Percentiles rank a stretch among this genome's conserved stretches.
These are phyloP conservation scores for Jackrogersella multiformis DNA, from an alignment of 495 filamentous ascomycete genomes.

Conservation along the genomic window DNA sequence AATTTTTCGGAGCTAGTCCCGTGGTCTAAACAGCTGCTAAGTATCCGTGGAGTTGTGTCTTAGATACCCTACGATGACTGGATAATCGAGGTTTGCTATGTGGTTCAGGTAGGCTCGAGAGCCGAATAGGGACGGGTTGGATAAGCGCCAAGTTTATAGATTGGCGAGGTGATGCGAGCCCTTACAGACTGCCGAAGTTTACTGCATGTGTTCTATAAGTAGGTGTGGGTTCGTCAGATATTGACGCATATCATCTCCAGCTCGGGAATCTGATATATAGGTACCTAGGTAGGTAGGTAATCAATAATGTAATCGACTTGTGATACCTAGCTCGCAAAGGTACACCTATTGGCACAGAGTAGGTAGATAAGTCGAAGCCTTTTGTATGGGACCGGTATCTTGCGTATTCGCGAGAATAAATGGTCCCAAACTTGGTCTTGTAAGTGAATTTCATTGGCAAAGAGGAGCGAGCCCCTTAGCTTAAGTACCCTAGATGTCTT, in stretches of 20 bases:
- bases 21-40: no score
- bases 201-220: neutral
- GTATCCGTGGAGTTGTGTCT: neutral
- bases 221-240: neutral
- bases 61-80: neutral
- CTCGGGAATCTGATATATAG: neutral
- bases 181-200: neutral
- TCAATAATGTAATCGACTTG: neutral
- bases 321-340: neutral
- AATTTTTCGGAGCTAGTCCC: no score
- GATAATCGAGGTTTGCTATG: neutral
- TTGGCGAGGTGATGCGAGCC: neutral
- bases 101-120: neutral
- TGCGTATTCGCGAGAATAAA: neutral
- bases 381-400: neutral
- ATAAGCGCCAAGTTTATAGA: neutral
- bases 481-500: slow-evolving; percentile 3
- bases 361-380: neutral
- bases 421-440: neutral
- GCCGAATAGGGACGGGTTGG: neutral
- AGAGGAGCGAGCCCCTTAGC: neutral
- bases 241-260: neutral
- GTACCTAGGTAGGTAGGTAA: neutral
- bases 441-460: neutral
- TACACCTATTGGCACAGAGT: neutral